A percentile compares a stretch with the other conserved stretches of the same genome.
Evolutionary conservation across 345 rosid genomes (phyloP).

Genomic region (Gossypium sturtianum): DNA sequence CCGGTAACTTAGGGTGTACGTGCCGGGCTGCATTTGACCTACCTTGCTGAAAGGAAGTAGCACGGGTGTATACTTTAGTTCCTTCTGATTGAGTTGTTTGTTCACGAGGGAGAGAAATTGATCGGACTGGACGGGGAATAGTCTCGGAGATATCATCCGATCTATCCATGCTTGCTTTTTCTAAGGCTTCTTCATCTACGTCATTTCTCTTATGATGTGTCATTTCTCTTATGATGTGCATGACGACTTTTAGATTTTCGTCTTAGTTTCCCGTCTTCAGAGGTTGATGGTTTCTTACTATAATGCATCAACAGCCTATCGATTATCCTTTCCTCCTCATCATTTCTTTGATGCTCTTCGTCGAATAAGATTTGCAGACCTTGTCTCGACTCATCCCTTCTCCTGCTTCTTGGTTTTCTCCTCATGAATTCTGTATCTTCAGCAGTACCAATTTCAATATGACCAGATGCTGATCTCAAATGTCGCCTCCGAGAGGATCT

Average conservation of each 20-base stretch:
- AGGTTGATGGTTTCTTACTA: slow-evolving; percentile 65
- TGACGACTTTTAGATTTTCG: slow-evolving; percentile 53
- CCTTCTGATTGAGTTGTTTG: slow-evolving; percentile 42
- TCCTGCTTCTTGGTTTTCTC: slow-evolving; percentile 49
- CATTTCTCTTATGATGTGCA: slow-evolving; percentile 22
- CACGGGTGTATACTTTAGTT: slow-evolving; percentile 47
- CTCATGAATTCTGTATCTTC: slow-evolving; percentile 31
- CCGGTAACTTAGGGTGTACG: slow-evolving; percentile 94
- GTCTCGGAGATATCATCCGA: slow-evolving; percentile 29
- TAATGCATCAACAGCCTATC: slow-evolving; percentile 85
- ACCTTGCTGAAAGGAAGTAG: slow-evolving; percentile 74
- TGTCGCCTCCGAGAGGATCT: slow-evolving; percentile 60
- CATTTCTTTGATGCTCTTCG: slow-evolving; percentile 44
- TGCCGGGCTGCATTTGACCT: slow-evolving; percentile 57
- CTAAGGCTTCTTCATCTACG: slow-evolving; percentile 26
- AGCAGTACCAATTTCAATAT: slow-evolving; percentile 25
- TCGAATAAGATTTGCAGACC: slow-evolving; percentile 63
- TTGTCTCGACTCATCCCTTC: slow-evolving; percentile 56
- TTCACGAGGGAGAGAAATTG: slow-evolving; percentile 62
- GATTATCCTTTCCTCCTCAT: slow-evolving; percentile 63
- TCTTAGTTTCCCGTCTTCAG: slow-evolving; percentile 36
- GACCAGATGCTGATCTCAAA: slow-evolving; percentile 31
- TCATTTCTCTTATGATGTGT: slow-evolving; percentile 24
- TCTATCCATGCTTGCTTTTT: slow-evolving; percentile 16
- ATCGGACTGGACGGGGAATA: slow-evolving; percentile 43